Base-by-base conservation (phyloP, 129 eudicot genomes). In the Heracleum sosnowskyi region DNA sequence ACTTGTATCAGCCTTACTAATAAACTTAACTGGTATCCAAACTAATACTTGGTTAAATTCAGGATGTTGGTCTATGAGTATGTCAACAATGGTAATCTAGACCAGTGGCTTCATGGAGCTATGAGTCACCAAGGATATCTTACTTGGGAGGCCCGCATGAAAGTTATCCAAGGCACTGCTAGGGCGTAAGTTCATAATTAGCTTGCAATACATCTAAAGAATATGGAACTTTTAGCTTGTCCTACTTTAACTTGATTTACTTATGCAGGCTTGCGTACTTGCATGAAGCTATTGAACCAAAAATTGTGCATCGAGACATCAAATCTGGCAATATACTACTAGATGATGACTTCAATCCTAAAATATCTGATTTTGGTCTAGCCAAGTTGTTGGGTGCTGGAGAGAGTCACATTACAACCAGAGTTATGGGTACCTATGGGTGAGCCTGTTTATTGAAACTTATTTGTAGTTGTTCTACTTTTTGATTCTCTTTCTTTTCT, bases 91-190 rank as follows among this genome's bases (percentile, higher is more conserved):
- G 83, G 83, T 13, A 80, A 80, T 39, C 45, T 80, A 29, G 79
- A 80, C 47, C 83, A 80, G 34, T 82, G 84, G 85, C 85, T 83
- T 83, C 86, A 83, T 70, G 86, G 86, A 66, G 83, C 80, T 45
- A 79, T 83, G 83, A 20, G 70, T 39, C 82, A 78, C 33, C 76
- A 44, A 57, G 82, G 85, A 36, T 51, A 78, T 74, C 82, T 82
- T 37, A 78, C 82, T 15, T 82, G 85, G 85, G 82, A 82, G 44
- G 79, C 76, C 28, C 82, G 85, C 22, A 78, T 73, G 69, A 78
- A 78, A n/a, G 85, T 78, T 31, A n/a, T 82, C 35, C 41, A 73
- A 35, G 85, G 85, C 33, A 82, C 85, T 18, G 85, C 82, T 2
- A 82, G 79, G 60, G 85, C 82, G 85, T 82, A 71, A 77, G 81